Base-by-base conservation (phyloP, 164 flowering plant species). In the Paratinospora sagittata region DNA sequence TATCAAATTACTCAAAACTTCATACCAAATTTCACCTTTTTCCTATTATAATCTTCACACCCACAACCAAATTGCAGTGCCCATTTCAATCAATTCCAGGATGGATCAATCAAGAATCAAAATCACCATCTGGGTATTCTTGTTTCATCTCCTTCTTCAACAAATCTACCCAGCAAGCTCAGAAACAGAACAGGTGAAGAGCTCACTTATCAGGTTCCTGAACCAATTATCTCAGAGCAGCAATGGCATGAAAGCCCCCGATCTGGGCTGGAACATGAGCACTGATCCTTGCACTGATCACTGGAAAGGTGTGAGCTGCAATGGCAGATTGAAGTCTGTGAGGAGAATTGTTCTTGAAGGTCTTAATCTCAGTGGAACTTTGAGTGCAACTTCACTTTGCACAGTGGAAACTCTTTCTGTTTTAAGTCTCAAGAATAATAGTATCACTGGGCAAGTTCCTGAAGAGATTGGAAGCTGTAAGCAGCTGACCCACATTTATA, bases 221-320 rank as follows among this genome's bases (percentile, higher is more conserved):
- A 64, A 64, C 0, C 55, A 73, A 12, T 70, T 85, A 23, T 73
- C 80, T 36, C 47, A 43, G 14, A 17, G 9, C 10, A 55, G 19
- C 63, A 73, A 67, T 58, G 66, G 67, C 26, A 52, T 0, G 27
- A n/a, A 27, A 39, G 75, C 64, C 43, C 74, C 80, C 16, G 63
- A 10, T 63, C 71, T 70, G 47, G 82, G 81, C 43, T 85, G 88
- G 90, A 81, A 73, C 26, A 8, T 26, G 10, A 37, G 74, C 52
- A 72, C 87, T 10, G 85, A 85, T 73, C 88, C 88, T 9, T 88
- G 91, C 79, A 65, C 3, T 17, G 78, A 67, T 17, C 7, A 63
- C 0, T 88, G 89, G 89, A n/a, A 37, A 0, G 86, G 84, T 17
- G 74, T 86, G 26, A 9, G 0, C 0, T 86, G 88, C 68, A 65